phyloP scores from a whole-genome alignment of 345 rosid species.

The Linum lewisii region DNA sequence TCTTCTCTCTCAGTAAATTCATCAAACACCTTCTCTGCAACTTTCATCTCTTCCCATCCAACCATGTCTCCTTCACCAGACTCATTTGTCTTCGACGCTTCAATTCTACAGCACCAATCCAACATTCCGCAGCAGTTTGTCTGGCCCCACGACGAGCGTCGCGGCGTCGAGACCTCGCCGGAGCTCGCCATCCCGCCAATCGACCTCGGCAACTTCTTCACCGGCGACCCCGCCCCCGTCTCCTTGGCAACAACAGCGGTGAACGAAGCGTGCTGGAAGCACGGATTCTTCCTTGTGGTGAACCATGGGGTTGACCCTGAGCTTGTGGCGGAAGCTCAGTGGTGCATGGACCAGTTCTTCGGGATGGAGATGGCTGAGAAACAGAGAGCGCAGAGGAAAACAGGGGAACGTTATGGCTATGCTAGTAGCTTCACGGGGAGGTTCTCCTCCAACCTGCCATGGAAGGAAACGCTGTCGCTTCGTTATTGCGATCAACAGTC shows the following conservation, averaged over 20 bases:
- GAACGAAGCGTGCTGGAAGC: constrained; percentile 39
- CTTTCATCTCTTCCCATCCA: neutral
- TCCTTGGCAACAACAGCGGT: constrained; percentile 20
- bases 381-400: constrained; percentile 17
- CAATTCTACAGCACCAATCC: constrained; percentile 16
- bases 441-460: constrained; percentile 42
- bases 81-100: constrained; percentile 13
- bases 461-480: constrained; percentile 60
- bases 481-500: constrained; percentile 11
- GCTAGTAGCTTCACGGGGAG: constrained; percentile 38
- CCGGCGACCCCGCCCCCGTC: constrained; percentile 28
- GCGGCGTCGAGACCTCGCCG: constrained; percentile 16
- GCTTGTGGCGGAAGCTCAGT: constrained; percentile 27
- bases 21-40: neutral
- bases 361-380: constrained; percentile 23
- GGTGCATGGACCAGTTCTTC: constrained; percentile 27
- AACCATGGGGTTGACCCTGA: constrained; percentile 43
- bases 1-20: neutral
- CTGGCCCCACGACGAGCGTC: constrained; percentile 35
- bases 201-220: constrained; percentile 36
- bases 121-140: constrained; percentile 25
- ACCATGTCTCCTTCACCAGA: neutral
- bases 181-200: constrained; percentile 37
- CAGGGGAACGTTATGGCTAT: constrained; percentile 31
- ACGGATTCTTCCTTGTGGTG: constrained; percentile 61